These are phyloP conservation scores for Catharanthus roseus DNA, from an alignment of 257 asterid species.

Conservation along the genomic window DNA sequence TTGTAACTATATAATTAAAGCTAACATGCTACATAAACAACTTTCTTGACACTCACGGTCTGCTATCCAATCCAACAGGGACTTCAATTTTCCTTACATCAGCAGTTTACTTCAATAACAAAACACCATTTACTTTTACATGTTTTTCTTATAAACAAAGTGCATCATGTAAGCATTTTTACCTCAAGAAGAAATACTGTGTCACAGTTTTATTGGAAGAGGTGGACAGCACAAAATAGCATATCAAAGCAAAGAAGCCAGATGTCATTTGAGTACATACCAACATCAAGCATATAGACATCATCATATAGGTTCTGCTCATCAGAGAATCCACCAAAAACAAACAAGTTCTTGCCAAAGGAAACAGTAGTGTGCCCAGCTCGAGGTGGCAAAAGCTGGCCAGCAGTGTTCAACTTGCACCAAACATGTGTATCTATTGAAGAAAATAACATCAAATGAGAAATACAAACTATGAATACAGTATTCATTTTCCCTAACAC, in stretches of 20 bases:
- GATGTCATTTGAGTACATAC: slow-evolving; percentile 37
- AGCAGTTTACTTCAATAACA: not conserved
- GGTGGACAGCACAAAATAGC: not conserved
- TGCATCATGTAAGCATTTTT: not conserved
- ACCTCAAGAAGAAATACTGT: not conserved
- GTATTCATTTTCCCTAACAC: not conserved
- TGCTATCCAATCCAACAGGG: not conserved
- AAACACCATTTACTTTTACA: not conserved
- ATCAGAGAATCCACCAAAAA: slow-evolving; percentile 94
- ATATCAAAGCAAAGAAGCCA: not conserved
- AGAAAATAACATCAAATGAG: slow-evolving; percentile 16
- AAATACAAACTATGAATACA: not conserved
- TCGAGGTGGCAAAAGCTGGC: slow-evolving; percentile 88
- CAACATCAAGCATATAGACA: slow-evolving; percentile 78
- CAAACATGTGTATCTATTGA: slow-evolving; percentile 75
- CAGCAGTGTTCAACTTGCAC: slow-evolving; percentile 84
- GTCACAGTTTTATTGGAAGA: not conserved
- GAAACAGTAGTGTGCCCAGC: slow-evolving; percentile 91
- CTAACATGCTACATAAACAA: not conserved
- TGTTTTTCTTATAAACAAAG: not conserved
- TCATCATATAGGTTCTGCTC: slow-evolving; percentile 82
- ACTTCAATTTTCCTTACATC: not conserved
- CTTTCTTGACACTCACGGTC: not conserved
- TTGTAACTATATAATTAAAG: not conserved
- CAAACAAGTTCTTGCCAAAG: slow-evolving; percentile 69